Percentiles rank a stretch among this genome's conserved stretches.
Evolutionary conservation across 495 filamentous ascomycete genomes (phyloP).

Genomic region (Tuber microsphaerosporum): DNA sequence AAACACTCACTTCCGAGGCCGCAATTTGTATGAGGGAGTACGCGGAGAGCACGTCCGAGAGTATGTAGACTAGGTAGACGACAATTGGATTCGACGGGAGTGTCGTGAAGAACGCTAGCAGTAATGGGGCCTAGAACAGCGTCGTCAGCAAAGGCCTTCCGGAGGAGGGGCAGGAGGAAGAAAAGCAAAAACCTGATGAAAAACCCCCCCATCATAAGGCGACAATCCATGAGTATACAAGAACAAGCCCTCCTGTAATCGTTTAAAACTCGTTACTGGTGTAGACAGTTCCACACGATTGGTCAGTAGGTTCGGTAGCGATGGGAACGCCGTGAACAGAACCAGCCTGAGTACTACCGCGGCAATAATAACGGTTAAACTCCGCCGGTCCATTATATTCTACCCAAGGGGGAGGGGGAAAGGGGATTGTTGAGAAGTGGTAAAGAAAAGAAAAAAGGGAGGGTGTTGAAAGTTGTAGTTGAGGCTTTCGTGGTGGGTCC

Average conservation of each 20-base stretch:
- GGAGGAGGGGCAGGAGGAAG: background rate
- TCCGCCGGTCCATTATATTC: conserved; percentile 60
- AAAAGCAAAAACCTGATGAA: conserved; percentile 62
- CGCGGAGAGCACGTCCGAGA: conserved; percentile 76
- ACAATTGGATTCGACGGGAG: conserved; percentile 66
- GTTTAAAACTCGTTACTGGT: conserved; percentile 94
- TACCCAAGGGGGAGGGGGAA: background rate
- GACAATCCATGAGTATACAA: conserved; percentile 94
- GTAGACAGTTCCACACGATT: conserved; percentile 94
- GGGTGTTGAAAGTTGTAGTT: background rate
- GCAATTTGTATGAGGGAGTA: conserved; percentile 75
- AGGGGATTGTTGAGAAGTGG: background rate
- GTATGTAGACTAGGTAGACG: conserved; percentile 71
- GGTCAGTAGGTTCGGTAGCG: conserved; percentile 75
- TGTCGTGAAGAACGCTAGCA: conserved; percentile 83
- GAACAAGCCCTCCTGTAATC: conserved; percentile 94
- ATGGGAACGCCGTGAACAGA: conserved; percentile 73
- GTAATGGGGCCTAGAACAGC: conserved; percentile 62
- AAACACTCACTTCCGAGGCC: conserved; percentile 67
- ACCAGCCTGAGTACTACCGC: conserved; percentile 74
- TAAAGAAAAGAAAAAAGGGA: background rate
- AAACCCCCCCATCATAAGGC: conserved; percentile 95
- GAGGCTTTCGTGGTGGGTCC: background rate
- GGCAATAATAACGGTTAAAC: conserved; percentile 63
- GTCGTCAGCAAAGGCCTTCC: conserved; percentile 9